These are phyloP conservation scores for Panicum miliaceum DNA, from an alignment of 176 grass and related monocot genomes.

Conservation along the genomic window DNA sequence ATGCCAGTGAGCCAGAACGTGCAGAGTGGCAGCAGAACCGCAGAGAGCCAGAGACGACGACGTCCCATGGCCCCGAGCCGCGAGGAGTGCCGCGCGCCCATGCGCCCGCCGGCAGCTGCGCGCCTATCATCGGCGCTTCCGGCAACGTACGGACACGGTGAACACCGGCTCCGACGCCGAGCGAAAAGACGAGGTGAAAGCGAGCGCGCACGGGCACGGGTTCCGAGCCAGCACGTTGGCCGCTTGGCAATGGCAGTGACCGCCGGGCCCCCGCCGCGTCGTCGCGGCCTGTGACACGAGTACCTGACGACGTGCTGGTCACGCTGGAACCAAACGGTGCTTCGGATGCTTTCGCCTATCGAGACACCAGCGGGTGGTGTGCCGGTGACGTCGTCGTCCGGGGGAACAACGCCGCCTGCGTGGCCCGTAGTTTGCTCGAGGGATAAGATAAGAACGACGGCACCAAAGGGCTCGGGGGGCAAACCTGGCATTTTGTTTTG, in stretches of 20 bases:
- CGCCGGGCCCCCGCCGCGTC: background rate
- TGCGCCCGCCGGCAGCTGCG: background rate
- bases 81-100: background rate
- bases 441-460: conserved; percentile 27
- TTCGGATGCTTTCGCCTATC: conserved; percentile 27
- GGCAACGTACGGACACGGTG: background rate
- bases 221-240: conserved; percentile 6
- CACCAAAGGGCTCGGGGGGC: background rate
- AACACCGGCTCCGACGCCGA: background rate
- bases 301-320: too few relatives aligned
- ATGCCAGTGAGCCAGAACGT: too few relatives aligned
- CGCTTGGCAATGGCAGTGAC: background rate
- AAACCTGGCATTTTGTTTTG: background rate
- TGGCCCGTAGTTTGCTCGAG: conserved; percentile 28
- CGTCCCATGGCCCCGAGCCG: background rate
- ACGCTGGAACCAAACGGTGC: background rate
- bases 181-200: conserved; percentile 11
- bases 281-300: background rate
- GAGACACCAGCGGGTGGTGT: background rate
- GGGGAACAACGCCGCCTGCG: background rate
- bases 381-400: background rate
- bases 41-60: background rate
- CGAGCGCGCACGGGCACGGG: background rate
- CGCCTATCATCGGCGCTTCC: background rate
- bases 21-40: background rate